Evolutionary conservation across 257 asterid species (phyloP), one percentile per base, ranked within the genome.

Genomic region (Verbascum thapsus): DNA sequence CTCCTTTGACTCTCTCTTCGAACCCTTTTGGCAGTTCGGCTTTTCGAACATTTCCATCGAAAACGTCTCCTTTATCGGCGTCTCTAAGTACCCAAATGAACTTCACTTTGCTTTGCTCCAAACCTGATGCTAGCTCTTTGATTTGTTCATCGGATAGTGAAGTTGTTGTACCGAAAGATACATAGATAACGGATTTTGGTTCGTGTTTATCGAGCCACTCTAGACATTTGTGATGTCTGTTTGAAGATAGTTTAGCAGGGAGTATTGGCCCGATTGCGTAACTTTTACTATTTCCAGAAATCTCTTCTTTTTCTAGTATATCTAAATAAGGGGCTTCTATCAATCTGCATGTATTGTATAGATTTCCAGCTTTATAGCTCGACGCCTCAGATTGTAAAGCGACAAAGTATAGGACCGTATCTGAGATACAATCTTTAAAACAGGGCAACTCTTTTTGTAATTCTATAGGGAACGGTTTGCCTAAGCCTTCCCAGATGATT

Each of bases 241-340:
- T 53, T 1, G 47, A 48, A n/a, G 68, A 20, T 17, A 63, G 19
- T 10, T 30, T 58, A 16, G 71, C 15, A 3, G 79, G 70, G 4
- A 72, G 56, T 32, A 71, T 71, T 11, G 86, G 83, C 45, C 83
- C 83, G 7, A 80, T 59, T 7, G 86, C 86, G 79, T 80, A 80
- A 9, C 48, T 50, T 23, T 77, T 77, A 58, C 76, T 48, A 13
- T 58, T 59, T 39, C 19, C 71, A 3, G 6, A 5, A 7, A 20
- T 61, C 17, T 16, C 71, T 12, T 71, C 77, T 3, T 30, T 56
- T 15, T 60, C 74, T 0, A 76, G 55, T 2, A 80, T 3, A 6
- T 80, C 72, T 64, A 80, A 4, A 16, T 42, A 80, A 4, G 74
- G 72, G 8, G 40, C 61, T 73, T 76, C 85, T 8, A 76, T 22